Conservation (phyloP, 1,284 basidiomycete genomes). For the Irpex sp. region DNA sequence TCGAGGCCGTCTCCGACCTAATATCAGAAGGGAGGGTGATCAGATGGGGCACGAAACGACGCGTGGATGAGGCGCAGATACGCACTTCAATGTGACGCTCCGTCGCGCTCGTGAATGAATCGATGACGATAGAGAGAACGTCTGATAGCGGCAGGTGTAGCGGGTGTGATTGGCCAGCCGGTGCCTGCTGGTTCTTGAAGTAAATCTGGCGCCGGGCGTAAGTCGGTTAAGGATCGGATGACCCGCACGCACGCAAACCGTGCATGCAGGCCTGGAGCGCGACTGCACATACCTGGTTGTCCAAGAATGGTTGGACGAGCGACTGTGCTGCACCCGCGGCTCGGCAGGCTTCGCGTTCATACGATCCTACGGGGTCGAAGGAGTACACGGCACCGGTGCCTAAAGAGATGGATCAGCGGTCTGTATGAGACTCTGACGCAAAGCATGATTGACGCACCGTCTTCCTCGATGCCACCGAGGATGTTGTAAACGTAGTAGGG, state of each 20-base stretch:
- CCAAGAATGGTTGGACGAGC: constrained; percentile 92
- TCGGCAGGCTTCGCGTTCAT: constrained; percentile 92
- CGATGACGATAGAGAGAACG: constrained; percentile 84
- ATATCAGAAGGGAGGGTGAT: constrained; percentile 11
- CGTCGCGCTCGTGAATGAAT: constrained; percentile 91
- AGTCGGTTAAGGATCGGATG: constrained; percentile 45
- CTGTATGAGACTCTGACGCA: neutral
- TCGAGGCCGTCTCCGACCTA: constrained; percentile 93
- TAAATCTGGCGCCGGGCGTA: constrained; percentile 69
- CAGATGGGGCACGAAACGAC: constrained; percentile 1
- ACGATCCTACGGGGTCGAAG: constrained; percentile 94
- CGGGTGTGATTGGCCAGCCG: constrained; percentile 67
- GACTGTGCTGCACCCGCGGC: constrained; percentile 90
- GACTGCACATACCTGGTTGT: constrained; percentile 76
- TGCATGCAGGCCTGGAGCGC: constrained; percentile 11
- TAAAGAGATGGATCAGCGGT: constrained; percentile 26
- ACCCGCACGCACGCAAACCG: neutral
- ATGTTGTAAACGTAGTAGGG: constrained; percentile 97
- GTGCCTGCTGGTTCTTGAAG: constrained; percentile 88
- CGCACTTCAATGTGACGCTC: constrained; percentile 93
- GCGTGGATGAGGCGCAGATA: constrained; percentile 12
- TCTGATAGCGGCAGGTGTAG: constrained; percentile 76
- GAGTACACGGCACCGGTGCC: constrained; percentile 95
- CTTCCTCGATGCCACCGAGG: constrained; percentile 90
- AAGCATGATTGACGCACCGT: constrained; percentile 57